These are phyloP conservation scores for Fusarium nodosum DNA, from an alignment of 2,329 filamentous ascomycete species.

Conservation along the genomic window DNA sequence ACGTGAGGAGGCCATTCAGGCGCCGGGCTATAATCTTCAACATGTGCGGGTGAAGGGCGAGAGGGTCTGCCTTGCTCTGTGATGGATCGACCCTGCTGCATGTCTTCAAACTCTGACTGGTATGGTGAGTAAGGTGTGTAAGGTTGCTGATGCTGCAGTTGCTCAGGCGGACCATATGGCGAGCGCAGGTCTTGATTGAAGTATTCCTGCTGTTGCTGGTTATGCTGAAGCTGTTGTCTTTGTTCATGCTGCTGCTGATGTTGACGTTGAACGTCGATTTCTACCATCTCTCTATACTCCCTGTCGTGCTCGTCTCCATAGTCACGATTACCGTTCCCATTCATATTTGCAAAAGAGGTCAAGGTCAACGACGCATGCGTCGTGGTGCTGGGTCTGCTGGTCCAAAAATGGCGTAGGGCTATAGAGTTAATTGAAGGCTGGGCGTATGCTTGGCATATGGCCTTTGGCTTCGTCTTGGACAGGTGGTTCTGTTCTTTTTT, in stretches of 20 bases:
- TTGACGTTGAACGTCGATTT: slow-evolving; percentile 53
- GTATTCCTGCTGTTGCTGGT: slow-evolving; percentile 40
- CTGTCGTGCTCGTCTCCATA: slow-evolving; percentile 41
- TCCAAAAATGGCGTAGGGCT: slow-evolving; percentile 8
- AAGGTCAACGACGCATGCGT: slow-evolving; percentile 37
- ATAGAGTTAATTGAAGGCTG: slow-evolving; percentile 11
- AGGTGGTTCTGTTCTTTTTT: neutral
- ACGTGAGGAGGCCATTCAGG: slow-evolving; percentile 48
- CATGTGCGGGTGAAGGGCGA: slow-evolving; percentile 34
- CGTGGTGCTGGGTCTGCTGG: neutral
- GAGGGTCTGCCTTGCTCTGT: slow-evolving; percentile 44
- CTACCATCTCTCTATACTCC: slow-evolving; percentile 55
- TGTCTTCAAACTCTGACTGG: slow-evolving; percentile 43
- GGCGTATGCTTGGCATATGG: slow-evolving; percentile 19
- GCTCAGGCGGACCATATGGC: slow-evolving; percentile 41
- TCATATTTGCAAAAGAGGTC: slow-evolving; percentile 43
- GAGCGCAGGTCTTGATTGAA: slow-evolving; percentile 43
- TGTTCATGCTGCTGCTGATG: slow-evolving; percentile 49
- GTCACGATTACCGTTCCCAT: slow-evolving; percentile 49
- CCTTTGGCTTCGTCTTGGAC: neutral
- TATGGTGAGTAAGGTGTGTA: slow-evolving; percentile 42
- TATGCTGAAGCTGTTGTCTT: slow-evolving; percentile 30
- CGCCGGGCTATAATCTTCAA: slow-evolving; percentile 45
- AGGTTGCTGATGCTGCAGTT: slow-evolving; percentile 17
- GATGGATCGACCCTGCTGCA: slow-evolving; percentile 49